Base-by-base conservation (phyloP, 2,329 filamentous ascomycete species). In the Talaromyces islandicus region DNA sequence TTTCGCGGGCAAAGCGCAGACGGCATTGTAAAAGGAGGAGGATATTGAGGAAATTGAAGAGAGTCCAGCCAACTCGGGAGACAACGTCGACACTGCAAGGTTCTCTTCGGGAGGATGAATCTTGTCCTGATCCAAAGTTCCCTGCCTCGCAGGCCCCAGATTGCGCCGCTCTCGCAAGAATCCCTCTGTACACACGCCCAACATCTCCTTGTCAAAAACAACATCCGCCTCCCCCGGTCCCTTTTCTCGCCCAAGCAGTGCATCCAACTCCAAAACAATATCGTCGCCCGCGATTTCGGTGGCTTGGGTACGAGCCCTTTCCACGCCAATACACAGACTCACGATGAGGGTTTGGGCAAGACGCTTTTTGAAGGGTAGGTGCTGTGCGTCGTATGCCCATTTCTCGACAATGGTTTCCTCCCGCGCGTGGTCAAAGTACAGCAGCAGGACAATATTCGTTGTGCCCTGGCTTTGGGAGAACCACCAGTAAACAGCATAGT, bases 401-500 rank as follows among this genome's bases (percentile, higher is more conserved):
- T 57, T 57, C 55, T 60, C 55, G 29, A 57, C 11, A 10, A 60
- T 30, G 4, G 54, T 60, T 17, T 46, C 54, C 1, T 11, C 7
- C 4, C 19, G 48, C 0, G 5, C n/a, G 38, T 60, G 54, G 41
- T 60, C 50, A 41, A 60, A 60, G 50, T 38, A 57, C 48, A 60
- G 56, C 19, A 60, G 2, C 1, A 60, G 5, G 1, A 60, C 59
- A 25, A 54, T 32, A 14, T 57, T 57, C 3, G 55, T 58, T 1
- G 46, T 27, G 1, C 55, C 29, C 11, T 41, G 12, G n/a, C 55
- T 60, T 43, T 58, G 59, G 2, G 55, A 35, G 21, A 60, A 60
- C 59, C 59, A 60, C 59, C 59, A 60, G 48, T 60, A 55, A 4
- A 46, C 59, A n/a, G 48, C 46, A 24, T 54, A 57, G 12, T 60